Evolutionary conservation across 2,329 filamentous ascomycete species (phyloP), one percentile per base, ranked within the genome.

Genomic region (Epichloe gansuensis): DNA sequence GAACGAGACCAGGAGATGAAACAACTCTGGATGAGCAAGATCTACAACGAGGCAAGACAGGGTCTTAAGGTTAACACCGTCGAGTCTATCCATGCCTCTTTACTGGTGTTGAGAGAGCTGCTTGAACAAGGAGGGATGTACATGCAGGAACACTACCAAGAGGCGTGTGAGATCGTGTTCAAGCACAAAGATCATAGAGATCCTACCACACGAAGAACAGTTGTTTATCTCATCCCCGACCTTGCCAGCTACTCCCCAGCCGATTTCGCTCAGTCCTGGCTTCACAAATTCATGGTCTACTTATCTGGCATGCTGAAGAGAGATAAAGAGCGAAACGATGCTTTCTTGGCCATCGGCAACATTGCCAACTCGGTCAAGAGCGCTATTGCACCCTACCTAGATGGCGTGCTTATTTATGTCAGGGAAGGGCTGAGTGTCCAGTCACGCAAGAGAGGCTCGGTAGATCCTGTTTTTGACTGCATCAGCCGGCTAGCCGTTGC

Each of bases 231-330:
- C 53, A 95, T 98, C 51, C 93, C 93, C 0, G 88, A 94, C 54
- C 78, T 98, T 25, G 93, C 94, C 42, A 89, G 86, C 61, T 98
- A 98, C 63, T 87, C 90, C 0, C 93, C 94, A 0, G 80, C 86
- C 43, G 90, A 96, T 55, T 98, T 98, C 66, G 87, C 88, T 52
- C 81, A 85, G 57, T 82, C 81, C 34, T 94, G 95, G 67, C 77
- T 98, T 3, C 91, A 96, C 67, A 88, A 90, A 63, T 97, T 95
- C 69, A 98, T 98, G 93, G 81, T 95, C 15, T 95, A 96, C 64
- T 78, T 98, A 5, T 91, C 94, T 55, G 83, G 87, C 35, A 90
- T 97, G 73, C 76, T 98, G 38, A 95, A 96, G 72, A 90, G 91
- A 65, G 89, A 95, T 57, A 94, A 93, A 68, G 91, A 97, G 64